A percentile compares a stretch with the other conserved stretches of the same genome.
Evolutionary conservation across 192 early-diverging fungal genomes (phyloP).

Genomic region (Linnemannia hyalina): DNA sequence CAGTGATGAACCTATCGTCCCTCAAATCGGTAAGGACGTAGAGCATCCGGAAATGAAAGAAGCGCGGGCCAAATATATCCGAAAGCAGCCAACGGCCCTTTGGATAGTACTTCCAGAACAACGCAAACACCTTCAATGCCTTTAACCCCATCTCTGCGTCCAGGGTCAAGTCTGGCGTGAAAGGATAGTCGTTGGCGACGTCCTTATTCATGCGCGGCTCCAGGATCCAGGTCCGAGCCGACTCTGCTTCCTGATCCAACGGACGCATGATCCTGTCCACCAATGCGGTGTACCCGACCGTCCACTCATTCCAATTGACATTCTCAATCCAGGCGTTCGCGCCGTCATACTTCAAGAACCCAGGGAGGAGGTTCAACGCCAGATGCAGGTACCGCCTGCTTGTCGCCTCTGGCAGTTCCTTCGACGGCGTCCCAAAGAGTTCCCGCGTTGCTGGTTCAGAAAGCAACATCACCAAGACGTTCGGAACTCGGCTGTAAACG

Average conservation of each 20-base stretch:
- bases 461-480: conserved; percentile 27
- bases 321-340: conserved; percentile 10
- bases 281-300: conserved; percentile 24
- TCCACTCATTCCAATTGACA: conserved; percentile 19
- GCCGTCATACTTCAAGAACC: conserved; percentile 10
- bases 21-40: background rate
- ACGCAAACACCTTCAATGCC: conserved; percentile 17
- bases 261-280: conserved; percentile 34
- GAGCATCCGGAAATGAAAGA: conserved; percentile 25
- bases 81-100: conserved; percentile 21
- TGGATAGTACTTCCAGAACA: conserved; percentile 35
- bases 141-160: conserved; percentile 16
- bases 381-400: conserved; percentile 6
- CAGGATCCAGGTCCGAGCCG: background rate
- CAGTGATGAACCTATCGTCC: background rate
- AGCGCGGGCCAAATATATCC: conserved; percentile 31
- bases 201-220: background rate
- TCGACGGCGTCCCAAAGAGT: conserved; percentile 9
- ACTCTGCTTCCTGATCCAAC: conserved; percentile 15
- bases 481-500: conserved; percentile 7
- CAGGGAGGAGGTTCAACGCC: conserved; percentile 6
- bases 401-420: background rate
- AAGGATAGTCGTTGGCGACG: background rate
- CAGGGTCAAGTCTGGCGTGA: background rate
- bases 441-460: background rate